Evolutionary conservation across 2,329 filamentous ascomycete species (phyloP), one percentile per base, ranked within the genome.

Genomic region (Sclerotinia minor): DNA sequence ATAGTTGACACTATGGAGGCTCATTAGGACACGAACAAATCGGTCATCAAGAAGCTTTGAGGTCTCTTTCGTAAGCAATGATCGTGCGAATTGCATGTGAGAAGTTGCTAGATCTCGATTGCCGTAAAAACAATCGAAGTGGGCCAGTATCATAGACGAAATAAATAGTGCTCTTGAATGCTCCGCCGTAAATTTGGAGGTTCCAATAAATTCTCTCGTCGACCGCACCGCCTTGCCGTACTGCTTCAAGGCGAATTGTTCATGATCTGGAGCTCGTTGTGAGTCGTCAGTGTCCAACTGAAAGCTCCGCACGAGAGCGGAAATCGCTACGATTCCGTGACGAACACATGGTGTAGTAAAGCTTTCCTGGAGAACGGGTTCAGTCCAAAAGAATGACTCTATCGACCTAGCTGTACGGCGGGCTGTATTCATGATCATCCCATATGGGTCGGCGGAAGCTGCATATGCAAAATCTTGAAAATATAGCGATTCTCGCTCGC

Each of bases 21-120:
- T 81, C 1, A 83, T 86, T 72, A 88, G 87, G 79, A 88, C 86
- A 61, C 83, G 82, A 11, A 84, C 79, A n/a, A 88, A 79, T 71
- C 87, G 85, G 63, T 85, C 81, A 70, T 87, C 84, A 13, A 64
- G 50, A 29, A 7, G 78, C 21, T 68, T 67, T 8, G 59, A 60
- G 76, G 26, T 63, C 47, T 13, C 61, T 38, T 69, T 55, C 15
- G 61, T 57, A 35, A 68, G 53, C 32, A 74, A 44, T 74, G 21
- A 80, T n/a, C 73, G 69, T 13, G 70, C 73, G 50, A 69, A 73
- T 7, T 69, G 68, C 38, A 89, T 87, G 72, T 88, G 86, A 21
- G 79, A 74, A 57, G 87, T 87, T 63, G 86, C 85, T 72, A 87
- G 85, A 69, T 81, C 83, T 72, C 87, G 84, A 26, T 75, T 73